Evolutionary conservation across 139 green algal species (phyloP).

Genomic region (Chlorella sorokiniana): DNA sequence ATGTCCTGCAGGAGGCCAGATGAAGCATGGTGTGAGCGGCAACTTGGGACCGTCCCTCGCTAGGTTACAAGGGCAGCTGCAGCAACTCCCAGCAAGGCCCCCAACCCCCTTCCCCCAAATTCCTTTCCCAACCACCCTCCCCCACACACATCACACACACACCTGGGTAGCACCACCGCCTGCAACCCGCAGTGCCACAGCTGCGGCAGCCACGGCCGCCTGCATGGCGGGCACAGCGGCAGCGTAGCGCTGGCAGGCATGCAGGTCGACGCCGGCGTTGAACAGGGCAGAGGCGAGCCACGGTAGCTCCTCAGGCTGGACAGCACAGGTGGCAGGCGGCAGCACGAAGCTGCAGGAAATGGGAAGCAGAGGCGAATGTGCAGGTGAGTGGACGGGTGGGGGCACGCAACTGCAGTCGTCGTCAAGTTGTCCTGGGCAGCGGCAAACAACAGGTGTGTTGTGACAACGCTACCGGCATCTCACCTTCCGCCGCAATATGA

Average conservation of each 20-base stretch:
- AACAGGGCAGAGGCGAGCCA: slow-evolving; percentile 35
- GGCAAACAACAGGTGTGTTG: not conserved
- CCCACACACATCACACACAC: not conserved
- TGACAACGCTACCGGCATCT: not conserved
- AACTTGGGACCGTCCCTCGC: too few relatives aligned
- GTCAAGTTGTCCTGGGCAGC: not conserved
- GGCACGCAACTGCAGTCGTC: not conserved
- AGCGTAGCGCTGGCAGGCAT: not conserved
- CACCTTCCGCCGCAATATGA: not conserved
- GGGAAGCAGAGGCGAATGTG: not conserved
- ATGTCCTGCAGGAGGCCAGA: not conserved
- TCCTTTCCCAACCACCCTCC: not conserved
- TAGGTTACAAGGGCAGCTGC: too few relatives aligned
- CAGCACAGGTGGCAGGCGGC: not conserved
- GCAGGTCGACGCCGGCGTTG: slow-evolving; percentile 37
- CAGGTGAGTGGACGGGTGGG: not conserved
- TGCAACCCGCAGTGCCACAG: not conserved
- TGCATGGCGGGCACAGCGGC: slow-evolving; percentile 8
- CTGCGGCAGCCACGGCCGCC: not conserved
- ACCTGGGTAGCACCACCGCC: not conserved
- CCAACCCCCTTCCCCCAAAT: not conserved
- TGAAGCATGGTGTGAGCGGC: not conserved
- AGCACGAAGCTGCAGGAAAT: not conserved
- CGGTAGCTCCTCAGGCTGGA: slow-evolving; percentile 24
- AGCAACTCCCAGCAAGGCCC: not conserved